Evolutionary conservation across 306 rosid genomes (phyloP).

Genomic region (Vigna radiata): DNA sequence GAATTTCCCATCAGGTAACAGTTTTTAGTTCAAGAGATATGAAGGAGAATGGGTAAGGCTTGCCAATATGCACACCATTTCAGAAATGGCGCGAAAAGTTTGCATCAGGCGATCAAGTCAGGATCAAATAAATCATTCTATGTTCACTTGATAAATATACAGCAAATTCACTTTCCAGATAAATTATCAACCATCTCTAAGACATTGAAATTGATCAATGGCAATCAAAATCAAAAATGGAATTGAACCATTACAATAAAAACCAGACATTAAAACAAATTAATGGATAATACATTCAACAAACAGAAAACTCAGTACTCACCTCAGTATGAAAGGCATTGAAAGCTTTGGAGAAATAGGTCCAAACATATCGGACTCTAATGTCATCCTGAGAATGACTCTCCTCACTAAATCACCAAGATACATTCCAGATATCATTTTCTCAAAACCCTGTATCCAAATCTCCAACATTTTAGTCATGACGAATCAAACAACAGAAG

Average conservation of each 20-base stretch:
- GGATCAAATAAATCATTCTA: background rate
- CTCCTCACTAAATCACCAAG: constrained; percentile 93
- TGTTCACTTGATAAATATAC: background rate
- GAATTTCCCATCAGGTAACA: constrained; percentile 44
- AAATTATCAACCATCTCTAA: background rate
- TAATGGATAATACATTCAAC: background rate
- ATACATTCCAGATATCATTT: constrained; percentile 97
- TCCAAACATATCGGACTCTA: constrained; percentile 75
- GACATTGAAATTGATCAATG: background rate
- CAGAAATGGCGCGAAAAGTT: background rate
- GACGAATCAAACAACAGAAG: constrained; percentile 32
- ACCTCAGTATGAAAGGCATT: constrained; percentile 77
- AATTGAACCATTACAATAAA: background rate
- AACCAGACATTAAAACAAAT: background rate
- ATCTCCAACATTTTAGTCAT: constrained; percentile 40
- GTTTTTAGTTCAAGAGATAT: constrained; percentile 7
- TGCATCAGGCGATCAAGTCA: background rate
- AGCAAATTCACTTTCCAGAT: constrained; percentile 8
- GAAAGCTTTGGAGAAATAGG: constrained; percentile 67
- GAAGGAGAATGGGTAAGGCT: background rate
- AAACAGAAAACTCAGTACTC: constrained; percentile 24
- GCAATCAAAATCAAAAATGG: background rate
- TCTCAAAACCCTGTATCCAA: constrained; percentile 85
- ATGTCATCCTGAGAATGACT: constrained; percentile 79
- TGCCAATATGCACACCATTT: background rate